These are phyloP conservation scores for Salvia rosmarinus DNA, from an alignment of 257 asterid species.

Conservation along the genomic window DNA sequence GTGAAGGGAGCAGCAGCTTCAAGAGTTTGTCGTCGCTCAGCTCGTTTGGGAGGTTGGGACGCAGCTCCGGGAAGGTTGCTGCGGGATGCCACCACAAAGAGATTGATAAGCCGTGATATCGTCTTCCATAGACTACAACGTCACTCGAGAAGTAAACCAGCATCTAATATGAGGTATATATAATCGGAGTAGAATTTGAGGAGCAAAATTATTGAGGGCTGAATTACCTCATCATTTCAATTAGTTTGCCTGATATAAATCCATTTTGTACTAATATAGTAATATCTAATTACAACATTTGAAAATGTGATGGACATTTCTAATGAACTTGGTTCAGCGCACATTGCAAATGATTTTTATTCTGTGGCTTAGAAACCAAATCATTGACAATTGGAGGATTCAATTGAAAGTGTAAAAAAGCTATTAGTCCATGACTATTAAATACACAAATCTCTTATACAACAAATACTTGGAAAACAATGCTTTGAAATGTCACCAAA, in stretches of 20 bases:
- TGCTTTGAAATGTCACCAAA: no score
- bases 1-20: slow-evolving; percentile 68
- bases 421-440: no score
- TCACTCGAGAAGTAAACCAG: slow-evolving; percentile 20
- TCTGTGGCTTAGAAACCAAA: no score
- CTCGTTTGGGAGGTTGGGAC: slow-evolving; percentile 61
- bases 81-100: slow-evolving; percentile 52
- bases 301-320: background rate
- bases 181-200: background rate
- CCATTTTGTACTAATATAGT: slow-evolving; percentile 31
- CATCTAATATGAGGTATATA: background rate
- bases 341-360: no score
- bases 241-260: background rate
- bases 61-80: slow-evolving; percentile 56
- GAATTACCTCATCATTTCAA: background rate
- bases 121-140: slow-evolving; percentile 17
- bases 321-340: background rate
- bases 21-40: slow-evolving; percentile 61
- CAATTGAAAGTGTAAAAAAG: no score
- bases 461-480: no score
- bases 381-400: no score
- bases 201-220: slow-evolving; percentile 8
- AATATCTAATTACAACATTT: background rate
- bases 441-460: no score
- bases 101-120: slow-evolving; percentile 41